Base-by-base conservation (phyloP, 352 stramenopile species). In the Globisporangium spiculum region DNA sequence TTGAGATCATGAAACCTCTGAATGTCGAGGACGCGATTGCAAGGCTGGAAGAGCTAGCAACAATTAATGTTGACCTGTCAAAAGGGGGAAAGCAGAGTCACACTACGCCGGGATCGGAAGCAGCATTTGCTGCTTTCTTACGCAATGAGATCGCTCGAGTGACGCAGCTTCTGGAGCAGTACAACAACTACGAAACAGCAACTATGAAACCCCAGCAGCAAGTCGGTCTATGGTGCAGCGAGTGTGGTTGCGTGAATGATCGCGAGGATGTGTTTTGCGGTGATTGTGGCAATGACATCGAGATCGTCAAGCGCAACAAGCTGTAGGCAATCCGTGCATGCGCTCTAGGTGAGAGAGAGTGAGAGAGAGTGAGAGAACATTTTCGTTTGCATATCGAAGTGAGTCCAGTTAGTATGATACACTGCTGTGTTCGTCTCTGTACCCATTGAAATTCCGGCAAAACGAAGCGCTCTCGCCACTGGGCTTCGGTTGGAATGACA, bases 241-340 rank as follows among this genome's bases (percentile, higher is more conserved):
- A 4, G 14, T 60, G 54, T 9, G 54, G 54, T n/a, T 18, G 20
- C 20, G 7, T 24, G 14, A 60, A 60, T 27, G 12, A 18, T 24
- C 26, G 7, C 2, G 26, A 60, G 14, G 20, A 44, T 5, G 26
- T 34, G 8, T 60, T 60, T 24, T 60, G 54, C 24, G 1, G 6
- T 8, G 54, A 44, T 8, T 60, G 54, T 4, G 54, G 54, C 26
- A 44, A 60, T 18, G 54, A 60, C 16, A 60, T 60, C 14, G 54
- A 60, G 6, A 38, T 60, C 54, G 4, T 38, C 24, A n/a, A 38
- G 30, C 3, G 16, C 14, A 60, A 12, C 27, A 60, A 60, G 10
- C 16, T 38, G 27, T 44, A 60, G 26, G 26, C 36, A 44, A 44
- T 18, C 10, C 10, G 36, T 18, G 36, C 36, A 16, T 44, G 36